Base-by-base conservation (phyloP, 345 rosid genomes). In the Durio zibethinus region DNA sequence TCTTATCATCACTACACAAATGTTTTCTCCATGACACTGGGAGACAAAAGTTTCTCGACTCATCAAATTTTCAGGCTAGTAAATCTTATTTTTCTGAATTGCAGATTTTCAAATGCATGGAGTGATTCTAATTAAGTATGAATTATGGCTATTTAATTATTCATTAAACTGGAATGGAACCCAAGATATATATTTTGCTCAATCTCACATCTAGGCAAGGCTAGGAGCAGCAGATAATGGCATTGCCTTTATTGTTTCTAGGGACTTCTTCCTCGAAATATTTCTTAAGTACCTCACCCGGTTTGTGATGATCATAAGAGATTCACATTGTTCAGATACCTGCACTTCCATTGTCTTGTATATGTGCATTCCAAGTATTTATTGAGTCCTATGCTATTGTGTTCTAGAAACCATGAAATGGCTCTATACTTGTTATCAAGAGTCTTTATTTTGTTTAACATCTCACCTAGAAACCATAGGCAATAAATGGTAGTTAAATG, bases 21-120 rank as follows among this genome's bases (percentile, higher is more conserved):
- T 96, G 97, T 76, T 96, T 93, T 80, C 84, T 88, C 42, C 86
- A 90, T 80, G 99, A 93, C 84, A 90, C 89, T 7, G 95, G 95
- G 52, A 87, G 79, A 78, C 65, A 82, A 80, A 96, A 91, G 86
- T 90, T 93, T 77, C 94, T 96, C 7, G 94, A 93, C 72, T 79
- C 97, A n/a, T 82, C 93, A 15, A 93, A 86, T 80, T 93, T 93
- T 78, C 93, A 96, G 97, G 98, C 79, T 66, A 79, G 73, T 78
- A n/a, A 23, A 53, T 66, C 63, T 48, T 36, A 5, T 31, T 4
- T n/a, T 35, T 33, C 40, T 60, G 10, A 74, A 7, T 21, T 50
- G 52, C 60, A 54, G 56, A n/a, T 62, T 65, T 74, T 29, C 65
- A 52, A 7, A 54, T 54, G 11, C 31, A 33, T 76, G 68, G 21